Percentiles rank a stretch among this genome's conserved stretches.
These are phyloP conservation scores for Artemisia tridentata DNA, from an alignment of 129 eudicot species.

Conservation along the genomic window DNA sequence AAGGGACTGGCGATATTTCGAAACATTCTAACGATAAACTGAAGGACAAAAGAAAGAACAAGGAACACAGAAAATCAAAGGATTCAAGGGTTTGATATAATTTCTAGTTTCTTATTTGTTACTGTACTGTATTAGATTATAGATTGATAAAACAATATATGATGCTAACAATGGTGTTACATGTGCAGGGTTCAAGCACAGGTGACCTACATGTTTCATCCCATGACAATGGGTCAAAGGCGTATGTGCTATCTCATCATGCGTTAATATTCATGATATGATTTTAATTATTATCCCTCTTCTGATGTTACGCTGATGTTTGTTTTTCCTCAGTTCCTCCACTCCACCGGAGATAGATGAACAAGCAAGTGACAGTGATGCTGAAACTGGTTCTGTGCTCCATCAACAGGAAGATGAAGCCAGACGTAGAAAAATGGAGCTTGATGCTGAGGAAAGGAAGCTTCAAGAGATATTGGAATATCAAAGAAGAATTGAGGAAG, in stretches of 20 bases:
- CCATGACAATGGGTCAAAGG: slow-evolving; percentile 27
- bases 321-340: slow-evolving; percentile 33
- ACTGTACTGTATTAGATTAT: background rate
- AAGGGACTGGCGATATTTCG: slow-evolving; percentile 47
- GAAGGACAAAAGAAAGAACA: slow-evolving; percentile 81
- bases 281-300: background rate
- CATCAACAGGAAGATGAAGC: slow-evolving; percentile 63
- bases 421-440: slow-evolving; percentile 57
- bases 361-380: slow-evolving; percentile 31
- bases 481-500: slow-evolving; percentile 87
- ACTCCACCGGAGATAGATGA: slow-evolving; percentile 34
- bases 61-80: slow-evolving; percentile 62
- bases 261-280: slow-evolving; percentile 12
- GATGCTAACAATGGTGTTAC: slow-evolving; percentile 1
- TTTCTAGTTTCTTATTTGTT: background rate
- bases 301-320: background rate
- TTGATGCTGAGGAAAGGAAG: slow-evolving; percentile 97
- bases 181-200: slow-evolving; percentile 50
- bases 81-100: slow-evolving; percentile 61
- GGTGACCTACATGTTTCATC: slow-evolving; percentile 19
- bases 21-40: slow-evolving; percentile 64
- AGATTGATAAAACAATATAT: background rate
- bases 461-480: slow-evolving; percentile 96
- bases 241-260: slow-evolving; percentile 35
- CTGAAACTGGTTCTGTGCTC: slow-evolving; percentile 31